Evolutionary conservation across 1,284 basidiomycete genomes (phyloP), one percentile per base, ranked within the genome.

Genomic region (Trichosporon sp.): DNA sequence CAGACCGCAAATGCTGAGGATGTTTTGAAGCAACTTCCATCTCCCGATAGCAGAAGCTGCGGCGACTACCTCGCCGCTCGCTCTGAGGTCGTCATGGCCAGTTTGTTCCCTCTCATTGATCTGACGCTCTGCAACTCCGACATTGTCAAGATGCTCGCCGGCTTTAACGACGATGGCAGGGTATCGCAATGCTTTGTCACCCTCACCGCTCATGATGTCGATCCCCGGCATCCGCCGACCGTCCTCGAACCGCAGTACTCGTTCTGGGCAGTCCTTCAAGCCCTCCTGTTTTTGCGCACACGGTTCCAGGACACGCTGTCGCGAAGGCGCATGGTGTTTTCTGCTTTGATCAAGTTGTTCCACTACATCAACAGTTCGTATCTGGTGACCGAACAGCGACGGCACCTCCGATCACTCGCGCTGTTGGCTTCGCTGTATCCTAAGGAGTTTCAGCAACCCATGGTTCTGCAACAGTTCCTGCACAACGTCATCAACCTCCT

Each of bases 381-480:
- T n/a, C 87, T 98, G 56, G 87, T 96, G 74, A 93, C 93, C 78
- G 93, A 97, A 78, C 93, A 97, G 80, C 83, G 90, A 61, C 89
- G 95, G 5, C 85, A 91, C 37, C 80, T 96, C 38, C 90, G 92
- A 69, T 88, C 90, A 0, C 84, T 97, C 31, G 89, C 88, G 21
- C 81, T 96, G 14, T 90, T 92, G 86, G 86, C 93, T 32, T 86
- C 93, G 1, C 85, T 87, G 31, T 87, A 89, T 70, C 78, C 85
- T 61, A 77, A 84, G 43, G 86, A 89, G 59, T 90, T 93, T 77
- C 79, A 84, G 19, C 86, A 91, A 73, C 79, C 85, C 1, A 87
- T 87, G 7, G 83, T 93, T 6, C 85, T 93, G 21, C 87, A 90
- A 35, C 35, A 89, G 1, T 84, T 97, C 63, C 86, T 92, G 64